phyloP scores from a whole-genome alignment of 2,329 filamentous ascomycete species.

The Biscogniauxia sp. region DNA sequence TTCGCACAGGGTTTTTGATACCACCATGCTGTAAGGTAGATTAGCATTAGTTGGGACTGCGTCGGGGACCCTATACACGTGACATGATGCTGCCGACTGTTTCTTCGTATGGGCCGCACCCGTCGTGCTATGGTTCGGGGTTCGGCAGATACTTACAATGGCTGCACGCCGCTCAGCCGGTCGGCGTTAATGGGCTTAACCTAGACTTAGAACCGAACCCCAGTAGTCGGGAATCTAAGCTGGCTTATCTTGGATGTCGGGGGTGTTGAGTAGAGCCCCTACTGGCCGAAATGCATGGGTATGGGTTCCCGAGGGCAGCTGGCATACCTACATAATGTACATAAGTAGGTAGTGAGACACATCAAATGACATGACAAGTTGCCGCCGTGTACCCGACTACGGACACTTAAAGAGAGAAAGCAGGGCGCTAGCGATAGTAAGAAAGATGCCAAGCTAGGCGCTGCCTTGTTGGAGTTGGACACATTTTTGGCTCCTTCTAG shows the following conservation, averaged over 20 bases:
- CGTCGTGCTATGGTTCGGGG: neutral
- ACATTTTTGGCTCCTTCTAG: neutral
- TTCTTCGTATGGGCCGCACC: neutral
- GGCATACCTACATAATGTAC: too few relatives aligned
- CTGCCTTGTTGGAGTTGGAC: neutral
- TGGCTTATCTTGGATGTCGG: neutral
- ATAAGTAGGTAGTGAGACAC: neutral
- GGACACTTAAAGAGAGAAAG: neutral
- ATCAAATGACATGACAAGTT: neutral
- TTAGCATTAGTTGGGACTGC: neutral
- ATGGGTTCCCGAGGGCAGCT: too few relatives aligned
- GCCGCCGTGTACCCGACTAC: neutral
- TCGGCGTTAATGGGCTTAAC: neutral
- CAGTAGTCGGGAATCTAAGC: neutral
- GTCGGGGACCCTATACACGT: neutral
- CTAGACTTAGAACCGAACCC: neutral
- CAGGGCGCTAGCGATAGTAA: neutral
- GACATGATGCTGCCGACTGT: neutral
- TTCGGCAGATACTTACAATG: neutral
- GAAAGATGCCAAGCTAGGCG: neutral
- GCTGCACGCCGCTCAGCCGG: neutral
- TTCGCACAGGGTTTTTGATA: conserved; percentile 15
- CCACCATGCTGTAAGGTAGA: conserved; percentile 9
- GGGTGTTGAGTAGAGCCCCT: neutral
- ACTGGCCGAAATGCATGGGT: neutral